phyloP scores from a whole-genome alignment of 768 basidiomycete species.

The Lepiota venenata region DNA sequence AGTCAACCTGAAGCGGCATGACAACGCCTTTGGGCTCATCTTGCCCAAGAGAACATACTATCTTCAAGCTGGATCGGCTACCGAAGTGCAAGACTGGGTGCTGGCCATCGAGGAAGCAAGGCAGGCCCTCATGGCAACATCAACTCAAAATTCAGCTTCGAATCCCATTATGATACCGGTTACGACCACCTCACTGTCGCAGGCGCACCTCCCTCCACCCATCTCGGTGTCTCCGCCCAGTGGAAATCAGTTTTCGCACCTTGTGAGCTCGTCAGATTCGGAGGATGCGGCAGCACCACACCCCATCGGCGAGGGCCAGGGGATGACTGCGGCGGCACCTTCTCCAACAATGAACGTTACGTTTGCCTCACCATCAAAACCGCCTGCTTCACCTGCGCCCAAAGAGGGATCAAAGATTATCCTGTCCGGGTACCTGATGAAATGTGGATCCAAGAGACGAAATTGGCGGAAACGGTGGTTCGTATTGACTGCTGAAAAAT shows the following conservation, averaged over 20 bases:
- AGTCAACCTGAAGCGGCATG: slow-evolving; percentile 85
- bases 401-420: slow-evolving; percentile 76
- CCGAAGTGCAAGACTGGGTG: slow-evolving; percentile 85
- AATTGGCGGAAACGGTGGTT: slow-evolving; percentile 99
- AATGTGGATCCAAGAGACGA: slow-evolving; percentile 89
- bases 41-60: slow-evolving; percentile 90
- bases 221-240: slow-evolving; percentile 47
- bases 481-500: slow-evolving; percentile 81
- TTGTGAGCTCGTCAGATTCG: slow-evolving; percentile 74
- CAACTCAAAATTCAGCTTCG: slow-evolving; percentile 53
- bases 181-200: slow-evolving; percentile 17
- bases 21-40: slow-evolving; percentile 88
- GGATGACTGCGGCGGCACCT: slow-evolving; percentile 1
- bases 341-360: slow-evolving; percentile 13
- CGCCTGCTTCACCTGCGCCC: slow-evolving; percentile 16
- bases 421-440: slow-evolving; percentile 91
- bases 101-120: slow-evolving; percentile 74
- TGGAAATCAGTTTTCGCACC: slow-evolving; percentile 32
- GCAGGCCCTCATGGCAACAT: slow-evolving; percentile 57
- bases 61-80: slow-evolving; percentile 69
- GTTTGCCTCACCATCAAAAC: slow-evolving; percentile 27
- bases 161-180: slow-evolving; percentile 32
- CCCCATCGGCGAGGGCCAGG: background rate
- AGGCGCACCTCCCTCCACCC: slow-evolving; percentile 27
- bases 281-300: slow-evolving; percentile 53